Evolutionary conservation across 768 basidiomycete genomes (phyloP), one percentile per base, ranked within the genome.

Genomic region (Mycena galericulata): DNA sequence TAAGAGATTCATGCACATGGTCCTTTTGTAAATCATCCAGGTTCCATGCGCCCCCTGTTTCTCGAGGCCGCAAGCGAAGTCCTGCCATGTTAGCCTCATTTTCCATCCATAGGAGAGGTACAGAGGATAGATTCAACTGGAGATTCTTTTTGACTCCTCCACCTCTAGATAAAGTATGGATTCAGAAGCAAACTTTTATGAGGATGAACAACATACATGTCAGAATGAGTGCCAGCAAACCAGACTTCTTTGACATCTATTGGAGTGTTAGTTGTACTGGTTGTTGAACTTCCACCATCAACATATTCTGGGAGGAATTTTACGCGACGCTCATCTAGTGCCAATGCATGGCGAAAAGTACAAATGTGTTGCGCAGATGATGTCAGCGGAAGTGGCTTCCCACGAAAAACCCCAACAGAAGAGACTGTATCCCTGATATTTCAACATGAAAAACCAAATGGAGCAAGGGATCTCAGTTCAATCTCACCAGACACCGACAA

Each of bases 81-180:
- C 68, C 68, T 5, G 64, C 68, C 1, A 26, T 41, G 17, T 38
- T 41, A 9, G 68, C 68, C 22, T 69, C 68, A 17, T 65, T 65
- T 36, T 59, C n/a, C n/a, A n/a, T n/a, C n/a, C n/a, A n/a, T n/a
- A n/a, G n/a, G n/a, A n/a, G n/a, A n/a, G n/a, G n/a, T 64, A 69
- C 56, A 8, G 58, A 67, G 0, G 68, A 64, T 4, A 67, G 55
- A 34, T 69, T 69, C 36, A 69, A 57, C 0, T 65, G 8, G 3
- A 53, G 40, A 46, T 69, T 69, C 0, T 65, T 47, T 24, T 66
- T 60, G 2, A 50, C 5, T 1, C 68, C 68, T 1, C 68, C 68
- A 4, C 68, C 68, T 7, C 68, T 69, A 32, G 14, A 7, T n/a
- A n/a, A 41, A 59, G 8, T 22, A n/a, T 26, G 2, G 4, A 26